Conservation (phyloP, 345 rosid genomes). For the Populus simonii region DNA sequence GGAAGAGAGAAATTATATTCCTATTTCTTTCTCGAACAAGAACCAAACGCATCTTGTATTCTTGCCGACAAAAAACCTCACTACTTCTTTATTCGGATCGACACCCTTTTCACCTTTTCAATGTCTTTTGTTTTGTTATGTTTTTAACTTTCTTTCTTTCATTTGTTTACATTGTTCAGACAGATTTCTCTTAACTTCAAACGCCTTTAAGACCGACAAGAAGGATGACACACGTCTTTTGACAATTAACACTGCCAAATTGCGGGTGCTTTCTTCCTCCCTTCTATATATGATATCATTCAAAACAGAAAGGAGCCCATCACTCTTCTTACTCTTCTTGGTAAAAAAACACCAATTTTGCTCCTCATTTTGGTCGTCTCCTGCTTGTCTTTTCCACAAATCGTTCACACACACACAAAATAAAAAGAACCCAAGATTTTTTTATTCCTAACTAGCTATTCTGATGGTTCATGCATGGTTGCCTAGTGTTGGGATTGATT, state of each 20-base stretch:
- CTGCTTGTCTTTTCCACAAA: neutral
- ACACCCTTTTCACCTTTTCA: neutral
- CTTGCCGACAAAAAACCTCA: neutral
- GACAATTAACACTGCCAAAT: neutral
- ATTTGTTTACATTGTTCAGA: conserved; percentile 4
- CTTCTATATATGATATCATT: neutral
- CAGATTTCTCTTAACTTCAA: conserved; percentile 27
- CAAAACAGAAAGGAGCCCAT: conserved; percentile 11
- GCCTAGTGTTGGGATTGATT: neutral
- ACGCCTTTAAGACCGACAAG: conserved; percentile 18
- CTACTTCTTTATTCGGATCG: neutral
- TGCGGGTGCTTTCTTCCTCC: neutral
- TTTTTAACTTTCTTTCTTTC: neutral
- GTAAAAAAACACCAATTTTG: conserved; percentile 2
- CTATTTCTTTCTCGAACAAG: too few species aligned
- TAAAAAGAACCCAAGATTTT: neutral
- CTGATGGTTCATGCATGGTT: neutral
- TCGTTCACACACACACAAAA: neutral
- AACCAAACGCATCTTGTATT: neutral
- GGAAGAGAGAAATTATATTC: neutral
- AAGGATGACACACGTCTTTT: conserved; percentile 2
- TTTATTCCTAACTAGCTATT: neutral
- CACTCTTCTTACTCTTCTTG: neutral
- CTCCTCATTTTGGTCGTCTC: conserved; percentile 11
- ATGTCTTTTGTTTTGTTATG: neutral